Percentiles rank a stretch among this genome's conserved stretches.
Conservation (phyloP, 768 basidiomycete species). For the Boletus vinaceobasis region DNA sequence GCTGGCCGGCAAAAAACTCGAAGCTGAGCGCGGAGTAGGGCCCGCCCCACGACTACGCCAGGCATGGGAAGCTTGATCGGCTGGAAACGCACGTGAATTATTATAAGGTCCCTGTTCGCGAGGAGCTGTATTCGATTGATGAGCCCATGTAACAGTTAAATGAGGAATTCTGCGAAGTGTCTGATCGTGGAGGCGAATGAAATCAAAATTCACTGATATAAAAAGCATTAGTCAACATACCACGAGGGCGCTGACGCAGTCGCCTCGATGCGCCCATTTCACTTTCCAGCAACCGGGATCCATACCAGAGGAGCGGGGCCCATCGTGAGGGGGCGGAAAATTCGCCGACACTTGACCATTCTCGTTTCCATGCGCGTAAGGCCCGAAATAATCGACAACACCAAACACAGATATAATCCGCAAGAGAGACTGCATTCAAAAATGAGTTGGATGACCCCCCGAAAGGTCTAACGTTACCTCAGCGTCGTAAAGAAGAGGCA, state of each 20-base stretch:
- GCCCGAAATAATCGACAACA: constrained; percentile 52
- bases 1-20: constrained; percentile 17
- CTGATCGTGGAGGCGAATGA: constrained; percentile 22
- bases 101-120: constrained; percentile 16
- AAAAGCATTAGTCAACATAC: constrained; percentile 36
- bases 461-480: constrained; percentile 39
- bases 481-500: constrained; percentile 58
- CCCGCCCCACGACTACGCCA: constrained; percentile 19
- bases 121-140: constrained; percentile 42
- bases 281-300: constrained; percentile 65
- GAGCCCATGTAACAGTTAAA: constrained; percentile 77
- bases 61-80: constrained; percentile 5
- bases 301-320: constrained; percentile 54
- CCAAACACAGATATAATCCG: constrained; percentile 61
- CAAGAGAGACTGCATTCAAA: constrained; percentile 43
- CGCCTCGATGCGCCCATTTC: constrained; percentile 76
- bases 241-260: constrained; percentile 69
- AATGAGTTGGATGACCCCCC: constrained; percentile 3
- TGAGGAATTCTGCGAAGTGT: constrained; percentile 68
- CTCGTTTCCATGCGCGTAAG: constrained; percentile 24
- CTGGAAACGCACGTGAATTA: constrained; percentile 9
- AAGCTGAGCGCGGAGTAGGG: constrained; percentile 8
- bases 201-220: constrained; percentile 1
- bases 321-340: constrained; percentile 53
- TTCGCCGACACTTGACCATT: constrained; percentile 14